Evolutionary conservation across 768 basidiomycete genomes (phyloP), one percentile per base, ranked within the genome.

Genomic region (Holtermannia corniformis): DNA sequence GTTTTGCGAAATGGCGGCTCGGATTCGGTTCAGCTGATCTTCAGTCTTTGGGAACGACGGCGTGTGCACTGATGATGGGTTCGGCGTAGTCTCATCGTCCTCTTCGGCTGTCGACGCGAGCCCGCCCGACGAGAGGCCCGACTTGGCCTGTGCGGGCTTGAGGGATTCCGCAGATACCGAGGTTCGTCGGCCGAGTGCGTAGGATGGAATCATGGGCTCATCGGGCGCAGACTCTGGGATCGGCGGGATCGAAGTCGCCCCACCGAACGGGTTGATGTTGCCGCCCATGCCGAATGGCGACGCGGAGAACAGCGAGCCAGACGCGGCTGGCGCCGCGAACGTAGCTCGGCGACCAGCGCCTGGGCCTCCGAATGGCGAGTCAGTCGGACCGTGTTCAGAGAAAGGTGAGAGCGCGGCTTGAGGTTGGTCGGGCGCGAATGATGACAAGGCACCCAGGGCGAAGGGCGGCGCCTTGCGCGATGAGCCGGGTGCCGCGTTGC

Each of bases 131-230:
- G 55, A 26, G 20, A 52, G 23, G 23, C 56, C 50, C 3, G 54
- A 22, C 26, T 60, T 49, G n/a, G 60, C 63, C 26, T 59, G 55
- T 41, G 69, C 86, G 80, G 50, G 95, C 81, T n/a, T 81, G 67
- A 97, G 89, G 3, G 91, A 89, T 72, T 99, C 95, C 3, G 95
- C 95, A 50, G 87, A 90, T 54, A 99, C 90, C 32, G 92, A 96
- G 2, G 87, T 86, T 41, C 95, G 83, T 32, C 95, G 82, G 25
- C 88, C 88, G 68, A 96, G 67, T 82, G 87, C 63, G 82, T 85
- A 71, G 13, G 71, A 61, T 12, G 74, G 73, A 20, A 71, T 63
- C 40, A 64, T 60, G 19, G 71, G 71, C 46, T 72, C 70, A 43
- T 72, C 70, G 4, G 46, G 46, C 4, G 46, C 24, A 21, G 52